Percentiles rank a stretch among this genome's conserved stretches.
Conservation (phyloP, 371 early-diverging fungal genomes). For the Thermomucor indicae-seudaticae region DNA sequence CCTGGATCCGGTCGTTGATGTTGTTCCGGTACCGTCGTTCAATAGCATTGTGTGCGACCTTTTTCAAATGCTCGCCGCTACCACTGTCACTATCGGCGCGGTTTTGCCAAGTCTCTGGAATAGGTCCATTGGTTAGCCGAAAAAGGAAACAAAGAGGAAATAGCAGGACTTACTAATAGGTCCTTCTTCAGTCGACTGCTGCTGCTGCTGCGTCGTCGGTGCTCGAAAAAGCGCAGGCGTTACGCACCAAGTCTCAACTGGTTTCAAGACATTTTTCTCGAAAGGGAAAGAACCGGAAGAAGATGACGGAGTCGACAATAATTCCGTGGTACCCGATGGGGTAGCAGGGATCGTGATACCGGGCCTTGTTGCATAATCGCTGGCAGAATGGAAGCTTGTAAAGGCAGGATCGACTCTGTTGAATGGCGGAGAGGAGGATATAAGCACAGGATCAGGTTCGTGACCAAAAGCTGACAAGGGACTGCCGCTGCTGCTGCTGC, state of each 20-base stretch:
- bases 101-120: no score
- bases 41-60: slow-evolving; percentile 91
- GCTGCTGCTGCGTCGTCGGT: slow-evolving; percentile 3
- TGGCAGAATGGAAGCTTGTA: slow-evolving; percentile 1
- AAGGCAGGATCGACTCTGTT: neutral
- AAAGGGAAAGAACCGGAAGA: slow-evolving; percentile 35
- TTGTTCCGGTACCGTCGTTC: slow-evolving; percentile 94
- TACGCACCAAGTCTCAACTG: neutral
- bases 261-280: neutral
- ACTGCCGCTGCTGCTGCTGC: slow-evolving; percentile 22
- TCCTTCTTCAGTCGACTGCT: no score
- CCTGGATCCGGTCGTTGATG: slow-evolving; percentile 89
- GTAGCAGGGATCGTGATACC: slow-evolving; percentile 22
- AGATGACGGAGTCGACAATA: slow-evolving; percentile 26
- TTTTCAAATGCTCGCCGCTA: slow-evolving; percentile 64
- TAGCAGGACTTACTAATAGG: no score
- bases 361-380: slow-evolving; percentile 7
- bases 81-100: neutral
- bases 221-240: neutral
- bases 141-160: no score
- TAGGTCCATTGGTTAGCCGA: no score
- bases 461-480: no score
- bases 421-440: no score
- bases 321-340: slow-evolving; percentile 18
- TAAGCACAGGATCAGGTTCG: no score